Evolutionary conservation across 768 basidiomycete species (phyloP).

Genomic region (Tricholoma furcatifolium): DNA sequence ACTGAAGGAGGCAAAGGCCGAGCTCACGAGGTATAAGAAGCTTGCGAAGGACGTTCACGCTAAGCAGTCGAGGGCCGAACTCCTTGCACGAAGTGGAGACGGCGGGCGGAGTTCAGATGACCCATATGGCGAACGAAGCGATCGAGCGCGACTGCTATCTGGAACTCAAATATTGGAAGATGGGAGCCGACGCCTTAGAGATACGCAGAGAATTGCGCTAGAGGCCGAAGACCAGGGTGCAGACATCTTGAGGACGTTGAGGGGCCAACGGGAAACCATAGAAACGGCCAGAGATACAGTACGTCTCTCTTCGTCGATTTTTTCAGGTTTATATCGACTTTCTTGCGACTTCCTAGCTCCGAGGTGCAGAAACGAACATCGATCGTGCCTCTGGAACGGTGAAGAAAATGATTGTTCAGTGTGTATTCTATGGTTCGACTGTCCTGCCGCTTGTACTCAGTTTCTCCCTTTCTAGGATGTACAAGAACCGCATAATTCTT

Average conservation of each 20-base stretch:
- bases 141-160: slow-evolving; percentile 68
- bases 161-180: slow-evolving; percentile 76
- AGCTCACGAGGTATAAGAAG: slow-evolving; percentile 75
- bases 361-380: slow-evolving; percentile 78
- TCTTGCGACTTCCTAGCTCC: slow-evolving; percentile 46
- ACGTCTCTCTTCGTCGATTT: slow-evolving; percentile 21
- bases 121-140: slow-evolving; percentile 62
- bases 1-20: slow-evolving; percentile 67
- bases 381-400: slow-evolving; percentile 87
- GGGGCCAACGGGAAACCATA: slow-evolving; percentile 87
- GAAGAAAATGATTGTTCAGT: slow-evolving; percentile 92
- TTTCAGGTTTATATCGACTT: neutral
- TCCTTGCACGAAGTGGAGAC: slow-evolving; percentile 34
- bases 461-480: slow-evolving; percentile 60
- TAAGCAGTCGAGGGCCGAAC: slow-evolving; percentile 49
- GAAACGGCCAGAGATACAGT: slow-evolving; percentile 86
- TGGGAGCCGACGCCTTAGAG: slow-evolving; percentile 68
- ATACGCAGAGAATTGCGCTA: slow-evolving; percentile 84
- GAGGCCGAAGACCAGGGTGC: slow-evolving; percentile 92
- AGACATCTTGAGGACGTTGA: slow-evolving; percentile 78
- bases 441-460: neutral
- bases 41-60: slow-evolving; percentile 70
- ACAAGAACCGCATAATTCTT: slow-evolving; percentile 83
- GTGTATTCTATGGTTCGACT: slow-evolving; percentile 25
- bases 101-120: slow-evolving; percentile 52